A percentile compares a stretch with the other conserved stretches of the same genome.
Conservation (phyloP, 2,329 filamentous ascomycete species). For the Sarocladiaceae sp. region DNA sequence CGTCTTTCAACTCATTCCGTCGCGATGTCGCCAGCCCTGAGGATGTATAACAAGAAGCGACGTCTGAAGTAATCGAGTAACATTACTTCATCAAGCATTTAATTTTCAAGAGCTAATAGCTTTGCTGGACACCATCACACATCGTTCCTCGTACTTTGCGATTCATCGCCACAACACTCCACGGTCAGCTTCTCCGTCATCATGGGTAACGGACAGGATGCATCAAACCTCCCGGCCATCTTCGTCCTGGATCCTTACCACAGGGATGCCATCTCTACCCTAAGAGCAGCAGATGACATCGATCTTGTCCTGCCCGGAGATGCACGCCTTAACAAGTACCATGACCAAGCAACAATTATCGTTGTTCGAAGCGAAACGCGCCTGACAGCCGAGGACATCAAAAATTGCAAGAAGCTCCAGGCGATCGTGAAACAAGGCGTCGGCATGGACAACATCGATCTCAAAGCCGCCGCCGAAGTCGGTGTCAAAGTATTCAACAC, state of each 20-base stretch:
- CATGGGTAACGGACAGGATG: too few relatives aligned
- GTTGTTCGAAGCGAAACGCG: slow-evolving; percentile 21
- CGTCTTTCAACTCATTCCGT: too few relatives aligned
- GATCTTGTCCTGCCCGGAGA: slow-evolving; percentile 29
- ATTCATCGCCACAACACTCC: too few relatives aligned
- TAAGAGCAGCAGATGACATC: slow-evolving; percentile 26
- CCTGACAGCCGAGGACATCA: slow-evolving; percentile 31
- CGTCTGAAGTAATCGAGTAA: too few relatives aligned
- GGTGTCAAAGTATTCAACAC: slow-evolving; percentile 39
- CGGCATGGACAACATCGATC: slow-evolving; percentile 39
- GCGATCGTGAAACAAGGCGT: slow-evolving; percentile 41
- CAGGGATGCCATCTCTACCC: slow-evolving; percentile 24
- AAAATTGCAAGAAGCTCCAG: slow-evolving; percentile 27
- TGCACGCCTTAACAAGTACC: slow-evolving; percentile 28
- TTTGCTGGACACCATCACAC: too few relatives aligned
- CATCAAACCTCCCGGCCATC: slow-evolving; percentile 19
- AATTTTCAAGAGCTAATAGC: too few relatives aligned
- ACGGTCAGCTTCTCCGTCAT: too few relatives aligned
- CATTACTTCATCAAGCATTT: too few relatives aligned
- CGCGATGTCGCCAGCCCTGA: too few relatives aligned
- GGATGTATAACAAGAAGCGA: too few relatives aligned
- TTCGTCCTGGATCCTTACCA: slow-evolving; percentile 33
- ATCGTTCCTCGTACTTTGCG: too few relatives aligned
- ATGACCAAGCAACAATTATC: slow-evolving; percentile 32
- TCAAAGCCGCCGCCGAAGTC: slow-evolving; percentile 26